These are phyloP conservation scores for Saccharata proteae DNA, from an alignment of 2,329 filamentous ascomycete genomes.

Conservation along the genomic window DNA sequence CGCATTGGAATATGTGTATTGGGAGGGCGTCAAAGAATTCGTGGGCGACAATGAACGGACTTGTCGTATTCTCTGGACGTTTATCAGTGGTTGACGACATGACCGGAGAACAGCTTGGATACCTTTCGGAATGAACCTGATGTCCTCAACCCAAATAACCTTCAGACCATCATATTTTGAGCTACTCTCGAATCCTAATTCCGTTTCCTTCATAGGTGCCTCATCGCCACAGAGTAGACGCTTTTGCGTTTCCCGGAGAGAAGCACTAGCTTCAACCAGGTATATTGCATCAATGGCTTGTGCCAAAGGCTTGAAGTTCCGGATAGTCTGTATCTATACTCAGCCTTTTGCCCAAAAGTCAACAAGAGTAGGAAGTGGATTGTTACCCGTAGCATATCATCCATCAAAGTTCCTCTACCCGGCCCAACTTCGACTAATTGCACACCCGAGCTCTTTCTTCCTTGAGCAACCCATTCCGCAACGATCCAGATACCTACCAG, in stretches of 20 bases:
- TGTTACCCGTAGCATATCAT: constrained; percentile 81
- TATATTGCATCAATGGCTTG: constrained; percentile 76
- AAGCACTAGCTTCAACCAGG: constrained; percentile 83
- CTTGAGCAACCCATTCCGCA: constrained; percentile 92
- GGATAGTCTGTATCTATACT: constrained; percentile 52
- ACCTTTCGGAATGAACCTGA: constrained; percentile 68
- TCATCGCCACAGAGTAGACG: constrained; percentile 68
- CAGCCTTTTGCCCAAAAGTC: constrained; percentile 1
- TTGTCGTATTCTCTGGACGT: constrained; percentile 48
- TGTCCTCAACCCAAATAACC: constrained; percentile 85
- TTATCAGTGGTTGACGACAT: constrained; percentile 11
- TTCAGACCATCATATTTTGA: constrained; percentile 53
- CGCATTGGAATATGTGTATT: constrained; percentile 85
- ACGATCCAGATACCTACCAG: constrained; percentile 90
- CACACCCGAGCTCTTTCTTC: constrained; percentile 57
- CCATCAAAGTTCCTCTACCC: constrained; percentile 90
- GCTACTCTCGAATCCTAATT: constrained; percentile 59
- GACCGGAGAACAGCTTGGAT: constrained; percentile 14
- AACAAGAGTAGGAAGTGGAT: neutral
- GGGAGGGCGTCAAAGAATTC: constrained; percentile 98
- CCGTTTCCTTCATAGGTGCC: constrained; percentile 55
- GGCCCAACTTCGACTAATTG: constrained; percentile 91
- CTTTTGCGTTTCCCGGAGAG: constrained; percentile 66
- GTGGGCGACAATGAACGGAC: constrained; percentile 88
- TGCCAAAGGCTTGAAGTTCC: constrained; percentile 67